These are phyloP conservation scores for Suillus luteus DNA, from an alignment of 768 basidiomycete species.

Conservation along the genomic window DNA sequence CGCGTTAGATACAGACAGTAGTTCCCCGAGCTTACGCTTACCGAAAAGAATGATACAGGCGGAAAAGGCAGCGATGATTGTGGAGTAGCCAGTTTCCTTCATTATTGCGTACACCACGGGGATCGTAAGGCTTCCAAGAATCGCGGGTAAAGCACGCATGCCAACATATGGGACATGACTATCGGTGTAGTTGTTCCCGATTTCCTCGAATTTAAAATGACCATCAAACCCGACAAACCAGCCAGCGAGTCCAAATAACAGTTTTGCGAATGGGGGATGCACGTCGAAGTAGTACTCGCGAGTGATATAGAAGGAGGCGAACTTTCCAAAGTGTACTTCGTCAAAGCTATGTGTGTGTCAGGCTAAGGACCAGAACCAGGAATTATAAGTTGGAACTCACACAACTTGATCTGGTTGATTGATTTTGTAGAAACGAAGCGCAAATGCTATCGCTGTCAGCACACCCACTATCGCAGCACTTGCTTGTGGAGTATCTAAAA, in stretches of 20 bases:
- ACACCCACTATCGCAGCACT: conserved; percentile 62
- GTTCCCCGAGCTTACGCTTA: conserved; percentile 39
- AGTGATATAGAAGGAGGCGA: conserved; percentile 90
- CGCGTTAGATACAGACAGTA: conserved; percentile 11
- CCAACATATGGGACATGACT: conserved; percentile 92
- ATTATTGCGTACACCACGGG: conserved; percentile 94
- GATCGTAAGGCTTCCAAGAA: conserved; percentile 87
- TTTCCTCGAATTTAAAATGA: conserved; percentile 89
- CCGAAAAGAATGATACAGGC: conserved; percentile 86
- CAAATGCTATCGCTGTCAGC: conserved; percentile 77
- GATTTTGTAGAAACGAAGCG: conserved; percentile 90
- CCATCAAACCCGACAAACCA: conserved; percentile 98
- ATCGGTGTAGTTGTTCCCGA: conserved; percentile 89
- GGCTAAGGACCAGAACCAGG: conserved; percentile 6
- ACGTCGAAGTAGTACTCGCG: conserved; percentile 99
- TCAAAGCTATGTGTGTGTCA: conserved; percentile 66
- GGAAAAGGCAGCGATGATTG: conserved; percentile 87
- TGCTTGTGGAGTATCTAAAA: conserved; percentile 62
- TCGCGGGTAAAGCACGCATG: conserved; percentile 89
- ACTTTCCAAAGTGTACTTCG: conserved; percentile 98
- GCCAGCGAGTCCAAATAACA: conserved; percentile 90
- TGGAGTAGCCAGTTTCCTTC: conserved; percentile 97
- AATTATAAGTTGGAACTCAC: conserved; percentile 47
- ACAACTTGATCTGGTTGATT: conserved; percentile 94
- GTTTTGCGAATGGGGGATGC: conserved; percentile 95